Conservation (phyloP, 2,329 filamentous ascomycete species). For the Escovopsis sp. region DNA sequence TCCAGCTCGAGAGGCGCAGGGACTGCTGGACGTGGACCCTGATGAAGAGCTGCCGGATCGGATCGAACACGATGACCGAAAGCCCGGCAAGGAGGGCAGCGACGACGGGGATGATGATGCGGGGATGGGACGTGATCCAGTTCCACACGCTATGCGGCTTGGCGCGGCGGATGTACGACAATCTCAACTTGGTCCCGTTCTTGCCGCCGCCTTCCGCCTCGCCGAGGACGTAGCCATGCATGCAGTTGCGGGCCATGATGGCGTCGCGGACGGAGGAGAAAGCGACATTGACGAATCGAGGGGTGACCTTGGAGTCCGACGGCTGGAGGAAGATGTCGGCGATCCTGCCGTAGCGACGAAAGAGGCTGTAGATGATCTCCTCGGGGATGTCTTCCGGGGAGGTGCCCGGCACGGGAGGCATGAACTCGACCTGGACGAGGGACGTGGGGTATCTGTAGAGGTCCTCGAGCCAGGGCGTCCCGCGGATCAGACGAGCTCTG, state of each 20-base stretch:
- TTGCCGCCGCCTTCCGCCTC: slow-evolving; percentile 61
- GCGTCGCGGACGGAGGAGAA: slow-evolving; percentile 61
- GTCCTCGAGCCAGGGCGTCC: slow-evolving; percentile 89
- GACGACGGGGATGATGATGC: slow-evolving; percentile 71
- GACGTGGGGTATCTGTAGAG: slow-evolving; percentile 67
- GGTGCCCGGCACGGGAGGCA: slow-evolving; percentile 55
- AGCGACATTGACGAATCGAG: slow-evolving; percentile 66
- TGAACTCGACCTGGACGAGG: slow-evolving; percentile 70
- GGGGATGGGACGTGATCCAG: slow-evolving; percentile 74
- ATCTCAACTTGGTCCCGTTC: slow-evolving; percentile 58
- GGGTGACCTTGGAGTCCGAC: slow-evolving; percentile 71
- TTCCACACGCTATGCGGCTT: slow-evolving; percentile 72
- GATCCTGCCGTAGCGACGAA: slow-evolving; percentile 82
- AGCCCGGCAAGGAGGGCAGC: slow-evolving; percentile 70
- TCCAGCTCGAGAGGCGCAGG: slow-evolving; percentile 59
- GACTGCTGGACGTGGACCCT: slow-evolving; percentile 71
- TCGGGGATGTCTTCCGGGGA: slow-evolving; percentile 67
- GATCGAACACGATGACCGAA: slow-evolving; percentile 84
- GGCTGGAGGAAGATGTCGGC: slow-evolving; percentile 71
- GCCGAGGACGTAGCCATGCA: slow-evolving; percentile 67
- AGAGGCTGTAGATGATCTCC: slow-evolving; percentile 74
- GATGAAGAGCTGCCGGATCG: slow-evolving; percentile 86
- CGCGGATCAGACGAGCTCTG: slow-evolving; percentile 58
- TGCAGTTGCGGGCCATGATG: slow-evolving; percentile 80
- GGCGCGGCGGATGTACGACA: slow-evolving; percentile 69